Evolutionary conservation across 2,329 filamentous ascomycete genomes (phyloP), one percentile per base, ranked within the genome.

Genomic region (Talaromyces pinophilus): DNA sequence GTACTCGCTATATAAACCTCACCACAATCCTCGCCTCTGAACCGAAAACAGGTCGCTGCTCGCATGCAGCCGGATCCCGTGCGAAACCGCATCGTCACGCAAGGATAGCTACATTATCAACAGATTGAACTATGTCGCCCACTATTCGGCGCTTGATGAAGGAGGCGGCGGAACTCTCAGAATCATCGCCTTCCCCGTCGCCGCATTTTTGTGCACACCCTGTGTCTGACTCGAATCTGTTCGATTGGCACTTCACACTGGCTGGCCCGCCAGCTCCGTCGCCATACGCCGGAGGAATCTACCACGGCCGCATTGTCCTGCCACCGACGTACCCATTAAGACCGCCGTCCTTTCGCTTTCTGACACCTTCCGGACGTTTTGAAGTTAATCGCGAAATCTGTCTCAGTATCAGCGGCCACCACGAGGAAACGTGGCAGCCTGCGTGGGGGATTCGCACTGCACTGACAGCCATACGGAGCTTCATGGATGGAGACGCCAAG

Each of bases 171-270:
- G 95, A 98, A 77, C 87, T 99, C 65, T 88, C 92, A 68, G 85
- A 82, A 62, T 85, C 90, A 22, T 88, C 91, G 65, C 84, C 84
- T 67, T 86, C 90, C 44, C 92, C 94, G 4, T 95, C 92, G 2
- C 84, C 91, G 63, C 92, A 97, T 81, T 96, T 94, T 80, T 87
- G 90, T 71, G 95, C 94, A 48, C 84, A 89, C 3, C 95, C 95
- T 0, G 77, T 81, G 46, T 87, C 94, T 69, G 94, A 98, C 76
- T 84, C 87, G 38, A 93, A 98, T 79, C 88, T 99, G 63, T 97
- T 97, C 81, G 93, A 98, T 80, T 99, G 95, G 95, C 95, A 99
- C 82, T 99, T 98, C 81, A 99, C 95, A 0, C 85, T 99, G n/a
- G 88, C 90, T 62, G 95, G 95, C 0, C 93, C 94, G 0, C 94